Evolutionary conservation across 2,329 filamentous ascomycete genomes (phyloP).

Genomic region (Metarhizium guizhouense): DNA sequence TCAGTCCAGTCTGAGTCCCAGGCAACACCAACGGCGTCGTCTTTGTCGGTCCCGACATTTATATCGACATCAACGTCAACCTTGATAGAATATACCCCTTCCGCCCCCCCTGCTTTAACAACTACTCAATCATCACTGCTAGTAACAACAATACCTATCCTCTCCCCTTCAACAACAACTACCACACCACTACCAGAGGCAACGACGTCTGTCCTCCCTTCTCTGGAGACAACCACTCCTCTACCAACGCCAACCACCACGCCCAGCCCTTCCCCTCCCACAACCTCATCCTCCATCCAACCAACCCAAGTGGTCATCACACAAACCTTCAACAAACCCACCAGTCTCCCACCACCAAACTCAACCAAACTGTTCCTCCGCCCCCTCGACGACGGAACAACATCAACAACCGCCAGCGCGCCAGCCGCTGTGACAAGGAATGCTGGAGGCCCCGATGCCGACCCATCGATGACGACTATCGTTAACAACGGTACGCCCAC

Average conservation of each 20-base stretch:
- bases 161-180: too few relatives aligned
- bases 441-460: not conserved
- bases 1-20: not conserved
- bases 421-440: conserved; percentile 2
- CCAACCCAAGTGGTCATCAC: conserved; percentile 14
- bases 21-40: not conserved
- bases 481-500: conserved; percentile 22
- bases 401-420: not conserved
- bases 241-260: not conserved
- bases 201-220: not conserved
- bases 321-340: conserved; percentile 18
- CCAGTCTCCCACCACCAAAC: conserved; percentile 5
- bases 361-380: conserved; percentile 18
- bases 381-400: conserved; percentile 15
- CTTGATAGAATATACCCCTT: too few relatives aligned
- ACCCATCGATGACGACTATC: conserved; percentile 14
- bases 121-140: too few relatives aligned
- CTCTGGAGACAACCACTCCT: not conserved
- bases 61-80: too few relatives aligned
- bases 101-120: too few relatives aligned
- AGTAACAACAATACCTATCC: too few relatives aligned
- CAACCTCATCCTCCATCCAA: not conserved
- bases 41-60: not conserved
- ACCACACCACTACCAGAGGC: too few relatives aligned
- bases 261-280: not conserved